A percentile compares a stretch with the other conserved stretches of the same genome.
These are phyloP conservation scores for Candida ovalis DNA, from an alignment of 805 yeast genomes.

Conservation along the genomic window DNA sequence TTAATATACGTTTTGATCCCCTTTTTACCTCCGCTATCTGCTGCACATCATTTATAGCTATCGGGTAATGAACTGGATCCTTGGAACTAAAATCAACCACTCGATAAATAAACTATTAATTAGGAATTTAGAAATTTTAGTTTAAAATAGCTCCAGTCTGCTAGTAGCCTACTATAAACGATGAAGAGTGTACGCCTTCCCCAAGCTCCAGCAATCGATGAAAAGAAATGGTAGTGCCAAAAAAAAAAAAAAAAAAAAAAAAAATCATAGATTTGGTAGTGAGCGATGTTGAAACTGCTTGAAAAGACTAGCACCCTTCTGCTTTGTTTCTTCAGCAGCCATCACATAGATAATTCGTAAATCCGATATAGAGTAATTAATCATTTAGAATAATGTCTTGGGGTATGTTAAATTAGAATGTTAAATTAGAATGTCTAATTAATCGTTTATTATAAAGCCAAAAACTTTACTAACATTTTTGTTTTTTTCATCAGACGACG, in stretches of 20 bases:
- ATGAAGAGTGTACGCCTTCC: too few relatives aligned
- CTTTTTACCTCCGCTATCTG: neutral
- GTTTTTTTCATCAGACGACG: slow-evolving; percentile 59
- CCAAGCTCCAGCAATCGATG: too few relatives aligned
- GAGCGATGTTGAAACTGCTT: neutral
- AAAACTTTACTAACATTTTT: neutral
- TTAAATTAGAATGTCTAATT: neutral
- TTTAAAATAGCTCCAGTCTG: too few relatives aligned
- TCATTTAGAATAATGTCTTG: slow-evolving; percentile 18
- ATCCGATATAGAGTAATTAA: neutral
- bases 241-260: neutral
- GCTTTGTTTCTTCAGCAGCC: too few relatives aligned
- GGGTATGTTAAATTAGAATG: slow-evolving; percentile 23
- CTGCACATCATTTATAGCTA: neutral
- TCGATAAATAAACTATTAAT: too few relatives aligned
- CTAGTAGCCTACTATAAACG: too few relatives aligned
- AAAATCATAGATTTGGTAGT: neutral
- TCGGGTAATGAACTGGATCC: too few relatives aligned
- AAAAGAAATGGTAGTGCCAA: neutral
- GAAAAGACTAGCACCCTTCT: too few relatives aligned
- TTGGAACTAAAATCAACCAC: too few relatives aligned
- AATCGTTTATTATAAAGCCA: neutral
- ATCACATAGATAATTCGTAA: too few relatives aligned
- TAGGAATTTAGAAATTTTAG: too few relatives aligned
- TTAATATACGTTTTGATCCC: neutral